Percentiles rank a stretch among this genome's conserved stretches.
These are phyloP conservation scores for Suhomyces atakaporum DNA, from an alignment of 1,139 yeast genomes.

Conservation along the genomic window DNA sequence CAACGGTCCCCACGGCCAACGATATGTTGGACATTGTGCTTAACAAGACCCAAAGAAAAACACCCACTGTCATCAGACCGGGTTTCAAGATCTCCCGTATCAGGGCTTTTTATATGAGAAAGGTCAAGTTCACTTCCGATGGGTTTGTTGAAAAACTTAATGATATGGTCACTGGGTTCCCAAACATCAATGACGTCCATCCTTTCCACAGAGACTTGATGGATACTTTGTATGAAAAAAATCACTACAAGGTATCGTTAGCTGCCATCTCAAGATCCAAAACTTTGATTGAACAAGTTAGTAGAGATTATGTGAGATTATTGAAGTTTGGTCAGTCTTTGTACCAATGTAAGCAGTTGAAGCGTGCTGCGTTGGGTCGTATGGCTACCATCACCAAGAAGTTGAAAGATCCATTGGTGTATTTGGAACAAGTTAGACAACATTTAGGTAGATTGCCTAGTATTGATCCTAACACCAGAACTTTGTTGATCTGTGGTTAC, in stretches of 20 bases:
- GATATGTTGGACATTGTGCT: slow-evolving; percentile 95
- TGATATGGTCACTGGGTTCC: slow-evolving; percentile 84
- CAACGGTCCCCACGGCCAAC: slow-evolving; percentile 87
- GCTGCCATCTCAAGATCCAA: slow-evolving; percentile 95
- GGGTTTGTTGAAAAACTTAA: slow-evolving; percentile 92
- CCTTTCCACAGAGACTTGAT: slow-evolving; percentile 97
- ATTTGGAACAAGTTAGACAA: slow-evolving; percentile 97
- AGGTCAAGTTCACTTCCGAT: slow-evolving; percentile 92
- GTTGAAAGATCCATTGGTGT: slow-evolving; percentile 87
- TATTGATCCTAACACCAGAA: slow-evolving; percentile 98
- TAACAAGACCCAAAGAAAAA: slow-evolving; percentile 96
- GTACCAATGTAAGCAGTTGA: slow-evolving; percentile 97
- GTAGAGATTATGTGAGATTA: slow-evolving; percentile 91
- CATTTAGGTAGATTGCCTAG: slow-evolving; percentile 98
- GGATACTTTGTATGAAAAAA: slow-evolving; percentile 97
- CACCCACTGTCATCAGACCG: slow-evolving; percentile 96
- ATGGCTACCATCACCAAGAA: slow-evolving; percentile 98
- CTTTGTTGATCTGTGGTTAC: slow-evolving; percentile 94
- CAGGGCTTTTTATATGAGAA: slow-evolving; percentile 97
- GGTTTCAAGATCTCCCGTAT: slow-evolving; percentile 97
- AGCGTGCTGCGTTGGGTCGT: slow-evolving; percentile 98
- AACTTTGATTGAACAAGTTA: slow-evolving; percentile 90
- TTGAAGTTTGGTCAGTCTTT: slow-evolving; percentile 96
- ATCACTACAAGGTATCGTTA: slow-evolving; percentile 95
- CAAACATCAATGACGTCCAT: slow-evolving; percentile 95